A percentile compares a stretch with the other conserved stretches of the same genome.
phyloP scores from a whole-genome alignment of 768 basidiomycete species.

The Leccinum boreale region DNA sequence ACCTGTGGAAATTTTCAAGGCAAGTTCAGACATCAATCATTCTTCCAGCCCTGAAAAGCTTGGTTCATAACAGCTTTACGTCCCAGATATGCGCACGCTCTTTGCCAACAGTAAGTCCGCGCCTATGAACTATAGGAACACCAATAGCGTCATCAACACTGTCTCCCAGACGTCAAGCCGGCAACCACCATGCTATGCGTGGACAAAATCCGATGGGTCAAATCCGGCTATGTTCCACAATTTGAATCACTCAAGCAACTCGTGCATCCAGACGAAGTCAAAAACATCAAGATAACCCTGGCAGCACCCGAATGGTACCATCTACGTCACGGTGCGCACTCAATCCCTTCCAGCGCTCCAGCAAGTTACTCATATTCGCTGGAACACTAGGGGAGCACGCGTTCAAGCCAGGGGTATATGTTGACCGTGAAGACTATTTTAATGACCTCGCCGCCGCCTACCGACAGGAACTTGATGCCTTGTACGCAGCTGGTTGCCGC shows the following conservation, averaged over 20 bases:
- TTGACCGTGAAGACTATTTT: slow-evolving; percentile 41
- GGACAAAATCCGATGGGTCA: slow-evolving; percentile 61
- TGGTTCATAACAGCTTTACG: slow-evolving; percentile 19
- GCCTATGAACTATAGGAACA: not conserved
- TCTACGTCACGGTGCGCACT: slow-evolving; percentile 53
- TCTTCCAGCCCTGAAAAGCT: not conserved
- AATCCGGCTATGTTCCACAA: slow-evolving; percentile 60
- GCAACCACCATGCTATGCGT: slow-evolving; percentile 30
- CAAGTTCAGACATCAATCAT: not conserved
- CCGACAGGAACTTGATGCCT: slow-evolving; percentile 40
- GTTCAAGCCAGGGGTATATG: slow-evolving; percentile 17
- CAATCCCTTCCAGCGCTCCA: not conserved
- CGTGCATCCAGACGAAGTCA: slow-evolving; percentile 60
- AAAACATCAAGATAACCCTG: slow-evolving; percentile 67
- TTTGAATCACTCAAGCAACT: slow-evolving; percentile 59
- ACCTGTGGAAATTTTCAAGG: slow-evolving; percentile 26
- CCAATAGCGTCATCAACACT: not conserved
- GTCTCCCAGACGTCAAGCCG: slow-evolving; percentile 14
- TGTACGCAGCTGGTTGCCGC: slow-evolving; percentile 42
- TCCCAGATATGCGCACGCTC: slow-evolving; percentile 26
- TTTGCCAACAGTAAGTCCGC: slow-evolving; percentile 12
- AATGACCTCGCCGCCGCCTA: slow-evolving; percentile 47
- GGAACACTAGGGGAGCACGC: slow-evolving; percentile 17
- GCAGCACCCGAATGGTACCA: slow-evolving; percentile 74
- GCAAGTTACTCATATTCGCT: not conserved